Evolutionary conservation across 2,329 filamentous ascomycete species (phyloP), one percentile per base, ranked within the genome.

Genomic region (Parafenestella ontariensis): DNA sequence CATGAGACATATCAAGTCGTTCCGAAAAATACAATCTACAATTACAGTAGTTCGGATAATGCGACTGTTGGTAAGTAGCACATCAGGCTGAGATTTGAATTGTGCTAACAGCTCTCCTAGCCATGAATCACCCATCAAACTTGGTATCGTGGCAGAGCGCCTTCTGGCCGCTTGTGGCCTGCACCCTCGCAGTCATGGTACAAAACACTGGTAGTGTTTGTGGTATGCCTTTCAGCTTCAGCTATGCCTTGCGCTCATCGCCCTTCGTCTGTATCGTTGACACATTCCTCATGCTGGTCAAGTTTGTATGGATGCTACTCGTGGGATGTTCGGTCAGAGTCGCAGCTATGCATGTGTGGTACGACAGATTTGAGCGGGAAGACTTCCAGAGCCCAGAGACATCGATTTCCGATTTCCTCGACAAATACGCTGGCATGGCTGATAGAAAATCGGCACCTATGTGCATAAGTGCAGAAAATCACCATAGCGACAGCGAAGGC

Each of bases 111-210:
- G 15, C 28, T 31, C 15, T 11, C 9, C 28, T 26, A 26, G 28
- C 9, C 15, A 8, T 11, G 11, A 11, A 31, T 31, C 9, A 3
- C 3, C 9, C 28, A 4, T 21, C 2, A 41, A 20, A 33, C 29
- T 23, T 10, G 33, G 51, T 40, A 20, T 54, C 45, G 31, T 54
- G 51, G 46, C 29, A 49, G 13, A 54, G 45, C 23, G 45, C 29
- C 15, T 54, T 49, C 41, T 54, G 51, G 45, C 51, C 51, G 5
- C 7, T 54, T n/a, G 18, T 54, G 2, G 45, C 51, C 29, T 49
- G 44, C 18, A 45, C 39, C 6, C 15, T 48, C 11, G 40, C 37
- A 8, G 44, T 49, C 15, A 49, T 54, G 29, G 10, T 54, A 2
- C 51, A 54, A 21, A 40, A 44, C 23, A 39, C 51, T 8, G 51